Base-by-base conservation (phyloP, 768 basidiomycete species). In the Mycena metata region DNA sequence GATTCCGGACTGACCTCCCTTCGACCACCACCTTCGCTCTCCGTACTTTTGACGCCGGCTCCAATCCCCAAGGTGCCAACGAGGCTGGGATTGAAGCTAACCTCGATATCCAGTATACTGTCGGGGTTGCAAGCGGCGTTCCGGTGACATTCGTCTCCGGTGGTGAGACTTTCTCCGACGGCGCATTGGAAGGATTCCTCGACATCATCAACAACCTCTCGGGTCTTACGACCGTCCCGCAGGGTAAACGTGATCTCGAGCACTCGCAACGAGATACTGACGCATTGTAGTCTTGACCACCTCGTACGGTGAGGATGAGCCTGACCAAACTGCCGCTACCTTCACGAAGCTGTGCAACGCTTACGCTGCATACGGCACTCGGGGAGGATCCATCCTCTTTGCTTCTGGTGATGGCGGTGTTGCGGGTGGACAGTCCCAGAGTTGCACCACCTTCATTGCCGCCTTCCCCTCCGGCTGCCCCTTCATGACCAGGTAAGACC, bases 291-390 rank as follows among this genome's bases (percentile, higher is more conserved):
- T 85, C 0, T 80, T 89, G 26, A 84, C 86, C 0, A 88, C 85
- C 0, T 85, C 83, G 62, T 89, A 89, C 69, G 84, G 81, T 0
- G 85, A 87, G 45, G 80, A 86, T 50, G 89, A 89, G 60, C 82
- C 85, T 60, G 83, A 84, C 30, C 82, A 71, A 26, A 68, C 66
- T 33, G 52, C 67, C n/a, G 58, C 71, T 17, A 62, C 59, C 59
- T 66, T 69, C 41, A 69, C 72, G 35, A 72, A 70, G 33, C 63
- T 79, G 1, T 79, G 78, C 66, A 75, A 79, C 56, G 69, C 74
- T 1, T 79, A 77, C 69, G 70, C 72, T 43, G 74, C 75, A 45
- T 82, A 89, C 43, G 86, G 87, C 23, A 81, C 56, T 15, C 59
- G 56, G 7, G 89, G 88, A 8, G 77, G 83, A 21, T 84, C 86